phyloP scores from a whole-genome alignment of 768 basidiomycete species.

The Lactifluus pinguis region DNA sequence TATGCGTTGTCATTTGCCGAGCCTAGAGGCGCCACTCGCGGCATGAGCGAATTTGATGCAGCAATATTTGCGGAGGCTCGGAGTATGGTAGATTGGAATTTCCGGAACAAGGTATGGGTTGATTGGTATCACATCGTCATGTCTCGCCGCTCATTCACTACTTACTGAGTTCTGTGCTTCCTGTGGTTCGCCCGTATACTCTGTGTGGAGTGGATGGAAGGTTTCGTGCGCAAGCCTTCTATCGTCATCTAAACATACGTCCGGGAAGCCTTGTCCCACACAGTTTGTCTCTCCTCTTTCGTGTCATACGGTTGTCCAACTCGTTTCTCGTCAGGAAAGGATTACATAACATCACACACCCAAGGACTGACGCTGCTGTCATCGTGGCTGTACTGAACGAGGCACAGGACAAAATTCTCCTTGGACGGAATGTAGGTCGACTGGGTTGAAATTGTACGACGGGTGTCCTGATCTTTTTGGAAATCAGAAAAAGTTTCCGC shows the following conservation, averaged over 20 bases:
- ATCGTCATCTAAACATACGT: conserved; percentile 62
- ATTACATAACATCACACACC: conserved; percentile 78
- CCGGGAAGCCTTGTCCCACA: conserved; percentile 60
- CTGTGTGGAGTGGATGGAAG: conserved; percentile 97
- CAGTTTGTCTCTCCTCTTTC: conserved; percentile 36
- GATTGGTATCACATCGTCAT: not conserved
- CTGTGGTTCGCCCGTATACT: conserved; percentile 74
- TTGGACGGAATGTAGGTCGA: conserved; percentile 70
- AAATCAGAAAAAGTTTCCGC: conserved; percentile 52
- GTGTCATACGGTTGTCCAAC: conserved; percentile 4
- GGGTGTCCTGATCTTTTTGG: not conserved
- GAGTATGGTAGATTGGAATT: conserved; percentile 90
- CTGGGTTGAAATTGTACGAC: not conserved
- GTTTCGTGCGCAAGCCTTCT: conserved; percentile 65
- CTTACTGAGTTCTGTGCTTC: conserved; percentile 72
- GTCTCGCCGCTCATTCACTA: conserved; percentile 1
- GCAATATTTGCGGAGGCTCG: conserved; percentile 71
- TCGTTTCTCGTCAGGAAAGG: conserved; percentile 47
- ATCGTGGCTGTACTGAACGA: conserved; percentile 85
- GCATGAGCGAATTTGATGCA: conserved; percentile 55
- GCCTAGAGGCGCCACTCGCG: conserved; percentile 46
- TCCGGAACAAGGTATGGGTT: conserved; percentile 61
- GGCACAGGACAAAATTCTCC: conserved; percentile 70
- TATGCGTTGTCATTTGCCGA: conserved; percentile 51
- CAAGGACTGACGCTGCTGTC: conserved; percentile 80